Conservation (phyloP, 768 basidiomycete species). For the Mycena chlorophos region DNA sequence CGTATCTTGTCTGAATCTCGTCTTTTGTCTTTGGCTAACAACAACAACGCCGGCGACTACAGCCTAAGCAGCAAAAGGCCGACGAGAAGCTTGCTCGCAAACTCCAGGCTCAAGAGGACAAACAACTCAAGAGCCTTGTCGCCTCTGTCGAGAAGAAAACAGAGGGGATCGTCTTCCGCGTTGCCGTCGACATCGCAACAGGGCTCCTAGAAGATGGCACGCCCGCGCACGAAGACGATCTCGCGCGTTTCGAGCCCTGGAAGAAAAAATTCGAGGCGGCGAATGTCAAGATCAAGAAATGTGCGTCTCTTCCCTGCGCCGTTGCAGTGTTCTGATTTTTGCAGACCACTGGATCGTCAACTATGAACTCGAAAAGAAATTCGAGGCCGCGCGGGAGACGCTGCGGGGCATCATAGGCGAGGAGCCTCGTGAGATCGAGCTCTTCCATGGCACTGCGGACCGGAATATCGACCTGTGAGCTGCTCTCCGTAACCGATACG, state of each 20-base stretch:
- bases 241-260: slow-evolving; percentile 11
- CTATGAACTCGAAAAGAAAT: slow-evolving; percentile 20
- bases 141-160: not conserved
- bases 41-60: no score
- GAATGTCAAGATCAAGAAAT: not conserved
- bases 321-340: not conserved
- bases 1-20: not conserved
- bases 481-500: not conserved
- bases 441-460: slow-evolving; percentile 14
- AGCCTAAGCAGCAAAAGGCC: not conserved
- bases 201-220: slow-evolving; percentile 4
- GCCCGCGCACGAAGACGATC: slow-evolving; percentile 7
- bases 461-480: slow-evolving; percentile 18
- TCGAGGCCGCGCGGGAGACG: slow-evolving; percentile 10
- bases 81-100: slow-evolving; percentile 4
- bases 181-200: slow-evolving; percentile 1
- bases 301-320: not conserved
- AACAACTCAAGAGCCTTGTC: not conserved
- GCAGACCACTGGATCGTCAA: slow-evolving; percentile 22
- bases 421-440: slow-evolving; percentile 6
- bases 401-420: not conserved
- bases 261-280: not conserved
- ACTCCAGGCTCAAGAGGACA: slow-evolving; percentile 6
- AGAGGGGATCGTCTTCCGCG: slow-evolving; percentile 9
- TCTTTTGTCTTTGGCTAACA: not conserved